These are phyloP conservation scores for Leishmania aethiopica DNA, from an alignment of 208 protist species.

Conservation along the genomic window DNA sequence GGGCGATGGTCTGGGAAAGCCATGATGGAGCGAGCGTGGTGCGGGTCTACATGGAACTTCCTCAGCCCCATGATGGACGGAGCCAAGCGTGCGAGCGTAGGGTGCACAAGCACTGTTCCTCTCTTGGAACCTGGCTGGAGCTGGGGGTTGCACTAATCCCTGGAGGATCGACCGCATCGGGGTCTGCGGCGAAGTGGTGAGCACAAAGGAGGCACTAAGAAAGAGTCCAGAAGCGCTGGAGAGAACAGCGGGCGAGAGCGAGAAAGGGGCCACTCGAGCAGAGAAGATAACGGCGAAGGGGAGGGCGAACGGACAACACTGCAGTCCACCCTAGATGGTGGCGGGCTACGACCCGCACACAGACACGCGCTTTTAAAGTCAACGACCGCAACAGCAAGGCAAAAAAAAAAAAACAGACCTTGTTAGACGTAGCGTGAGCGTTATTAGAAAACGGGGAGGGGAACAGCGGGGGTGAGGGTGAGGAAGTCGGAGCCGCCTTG, in stretches of 20 bases:
- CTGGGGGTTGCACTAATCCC: background rate
- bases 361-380: background rate
- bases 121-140: background rate
- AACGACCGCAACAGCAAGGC: background rate
- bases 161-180: background rate
- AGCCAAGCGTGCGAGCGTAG: background rate
- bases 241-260: background rate
- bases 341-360: background rate
- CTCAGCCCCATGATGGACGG: background rate
- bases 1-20: background rate
- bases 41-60: background rate
- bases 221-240: background rate
- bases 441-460: slow-evolving; percentile 9
- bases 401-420: background rate
- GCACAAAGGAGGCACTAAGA: background rate
- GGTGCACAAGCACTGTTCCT: background rate
- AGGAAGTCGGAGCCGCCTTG: background rate
- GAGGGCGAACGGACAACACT: background rate
- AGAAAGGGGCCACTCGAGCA: background rate
- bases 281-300: background rate
- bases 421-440: background rate
- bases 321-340: background rate
- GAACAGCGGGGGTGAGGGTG: background rate
- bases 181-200: background rate
- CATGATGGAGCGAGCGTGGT: background rate